phyloP scores from a whole-genome alignment of 305 asterid genomes.

The Plantago lanceolata region DNA sequence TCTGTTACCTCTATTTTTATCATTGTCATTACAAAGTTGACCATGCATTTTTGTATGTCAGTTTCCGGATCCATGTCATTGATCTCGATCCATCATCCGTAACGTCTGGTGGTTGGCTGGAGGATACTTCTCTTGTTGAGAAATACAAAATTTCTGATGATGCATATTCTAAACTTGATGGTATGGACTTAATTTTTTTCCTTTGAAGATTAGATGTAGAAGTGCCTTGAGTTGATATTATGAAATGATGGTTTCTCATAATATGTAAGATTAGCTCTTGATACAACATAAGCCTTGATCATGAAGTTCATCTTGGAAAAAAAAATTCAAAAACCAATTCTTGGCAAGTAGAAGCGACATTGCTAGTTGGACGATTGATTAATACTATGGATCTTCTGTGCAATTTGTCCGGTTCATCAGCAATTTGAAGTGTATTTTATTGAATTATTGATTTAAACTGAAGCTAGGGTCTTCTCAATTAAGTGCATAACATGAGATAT shows the following conservation, averaged over 20 bases:
- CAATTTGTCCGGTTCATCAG: no score
- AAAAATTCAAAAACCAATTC: no score
- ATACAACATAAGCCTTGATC: not conserved
- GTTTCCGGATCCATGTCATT: slow-evolving; percentile 70
- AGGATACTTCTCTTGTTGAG: slow-evolving; percentile 90
- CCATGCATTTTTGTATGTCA: slow-evolving; percentile 29
- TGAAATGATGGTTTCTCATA: not conserved
- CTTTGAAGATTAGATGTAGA: not conserved
- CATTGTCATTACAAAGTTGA: slow-evolving; percentile 11
- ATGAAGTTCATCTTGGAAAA: not conserved
- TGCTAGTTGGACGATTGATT: no score
- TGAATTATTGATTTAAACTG: no score
- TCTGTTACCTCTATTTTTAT: not conserved
- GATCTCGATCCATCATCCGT: slow-evolving; percentile 92
- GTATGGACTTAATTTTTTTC: slow-evolving; percentile 29
- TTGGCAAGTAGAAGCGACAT: no score
- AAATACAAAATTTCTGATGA: slow-evolving; percentile 90
- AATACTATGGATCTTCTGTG: no score
- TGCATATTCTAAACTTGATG: slow-evolving; percentile 76
- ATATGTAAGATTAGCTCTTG: not conserved
- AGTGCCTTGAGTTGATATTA: not conserved
- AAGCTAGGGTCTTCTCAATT: no score
- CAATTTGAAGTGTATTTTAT: no score
- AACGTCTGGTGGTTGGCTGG: slow-evolving; percentile 98
- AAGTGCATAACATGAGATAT: no score